Evolutionary conservation across 345 rosid species (phyloP), one percentile per base, ranked within the genome.

Genomic region (Sonneratia caseolaris): DNA sequence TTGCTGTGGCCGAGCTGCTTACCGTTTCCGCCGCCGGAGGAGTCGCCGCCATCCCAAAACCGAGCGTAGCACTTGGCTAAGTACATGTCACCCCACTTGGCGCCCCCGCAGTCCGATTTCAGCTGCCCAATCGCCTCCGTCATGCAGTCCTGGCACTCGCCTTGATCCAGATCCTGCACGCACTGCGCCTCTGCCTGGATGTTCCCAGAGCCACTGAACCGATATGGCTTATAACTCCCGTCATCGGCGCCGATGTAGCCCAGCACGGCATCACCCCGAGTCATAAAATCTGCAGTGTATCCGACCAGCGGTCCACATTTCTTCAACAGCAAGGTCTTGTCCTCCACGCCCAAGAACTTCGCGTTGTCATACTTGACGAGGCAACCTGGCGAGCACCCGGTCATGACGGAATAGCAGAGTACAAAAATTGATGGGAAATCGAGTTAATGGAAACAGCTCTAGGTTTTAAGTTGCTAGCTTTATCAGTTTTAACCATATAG

Each of bases 41-140:
- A 86, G 21, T 71, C 71, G 1, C 93, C 92, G 68, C 90, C 86
- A 7, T 14, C 74, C 19, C 80, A 81, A 82, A 82, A 89, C 37
- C 89, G 86, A 37, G 76, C 94, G 79, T 89, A 93, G 82, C 98
- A 93, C 81, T 89, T 93, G 37, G 91, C 96, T 75, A 93, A 76
- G 88, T 77, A 93, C 82, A 91, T 69, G 77, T 91, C 96, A 12
- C 89, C 98, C 89, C 85, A 88, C 68, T 68, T 82, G 64, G 91
- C 81, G 18, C 74, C 49, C 37, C 82, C 89, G 18, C 98, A 91
- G 10, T 81, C 82, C 4, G 89, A 77, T 77, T 79, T 91, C 70
- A 94, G 61, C 81, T 77, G 86, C 71, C 75, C 82, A 76, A 87
- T 87, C 9, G 97, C 94, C 56, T 88, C 93, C 73, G 86, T 79